Conservation (phyloP, 2,329 filamentous ascomycete species). For the Cadophora gregata region DNA sequence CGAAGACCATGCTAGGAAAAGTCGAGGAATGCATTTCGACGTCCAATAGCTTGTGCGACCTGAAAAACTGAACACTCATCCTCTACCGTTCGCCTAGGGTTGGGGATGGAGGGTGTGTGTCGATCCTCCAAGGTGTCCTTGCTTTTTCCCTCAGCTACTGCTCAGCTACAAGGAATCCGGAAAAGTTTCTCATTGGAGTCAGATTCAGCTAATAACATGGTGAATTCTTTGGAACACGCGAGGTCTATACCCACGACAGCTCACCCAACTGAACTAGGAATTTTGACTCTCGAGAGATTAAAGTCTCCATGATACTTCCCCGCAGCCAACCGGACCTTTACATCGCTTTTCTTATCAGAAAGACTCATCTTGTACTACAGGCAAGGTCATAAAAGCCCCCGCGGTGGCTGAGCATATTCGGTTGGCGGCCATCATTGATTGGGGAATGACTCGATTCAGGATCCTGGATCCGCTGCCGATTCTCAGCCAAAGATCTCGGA, state of each 20-base stretch:
- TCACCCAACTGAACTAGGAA: neutral
- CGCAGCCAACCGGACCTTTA: neutral
- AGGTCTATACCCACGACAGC: neutral
- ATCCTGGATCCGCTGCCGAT: conserved; percentile 2
- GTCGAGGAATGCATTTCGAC: neutral
- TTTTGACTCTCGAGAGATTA: neutral
- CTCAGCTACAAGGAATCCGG: neutral
- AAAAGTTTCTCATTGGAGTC: conserved; percentile 2
- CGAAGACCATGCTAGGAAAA: neutral
- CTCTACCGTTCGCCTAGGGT: neutral
- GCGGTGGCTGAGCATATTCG: neutral
- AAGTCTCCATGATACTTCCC: neutral
- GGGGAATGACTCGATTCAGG: neutral
- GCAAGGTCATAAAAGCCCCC: neutral
- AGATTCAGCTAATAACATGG: neutral
- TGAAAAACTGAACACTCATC: neutral
- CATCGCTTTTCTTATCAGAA: neutral
- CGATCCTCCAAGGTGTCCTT: conserved; percentile 18
- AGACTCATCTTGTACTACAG: neutral
- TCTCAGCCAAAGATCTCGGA: conserved; percentile 17
- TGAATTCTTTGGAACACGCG: neutral
- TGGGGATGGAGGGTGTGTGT: neutral
- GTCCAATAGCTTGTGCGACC: neutral
- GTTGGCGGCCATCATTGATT: conserved; percentile 2
- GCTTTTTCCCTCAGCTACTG: conserved; percentile 5